Conservation (phyloP, 2,329 filamentous ascomycete species). For the Xylaria multiplex region DNA sequence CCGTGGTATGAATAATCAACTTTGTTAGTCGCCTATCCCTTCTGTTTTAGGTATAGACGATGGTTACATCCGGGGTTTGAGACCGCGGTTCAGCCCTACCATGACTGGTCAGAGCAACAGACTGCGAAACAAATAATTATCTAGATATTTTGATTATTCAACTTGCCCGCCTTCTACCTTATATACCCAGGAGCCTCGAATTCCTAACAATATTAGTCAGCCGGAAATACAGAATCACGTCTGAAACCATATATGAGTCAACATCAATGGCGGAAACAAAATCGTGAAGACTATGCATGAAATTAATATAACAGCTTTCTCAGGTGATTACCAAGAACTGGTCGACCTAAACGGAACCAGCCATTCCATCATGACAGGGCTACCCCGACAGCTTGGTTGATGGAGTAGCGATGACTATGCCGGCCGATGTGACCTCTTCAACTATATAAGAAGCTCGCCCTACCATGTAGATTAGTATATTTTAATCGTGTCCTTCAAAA, state of each 20-base stretch:
- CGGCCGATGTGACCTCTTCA: background rate
- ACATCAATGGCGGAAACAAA: background rate
- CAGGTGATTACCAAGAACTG: background rate
- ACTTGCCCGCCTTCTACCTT: background rate
- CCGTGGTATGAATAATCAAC: background rate
- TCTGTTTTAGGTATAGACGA: background rate
- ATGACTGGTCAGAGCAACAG: background rate
- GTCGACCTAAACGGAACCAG: background rate
- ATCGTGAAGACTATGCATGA: background rate
- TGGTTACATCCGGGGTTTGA: slow-evolving; percentile 11
- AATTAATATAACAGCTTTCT: background rate
- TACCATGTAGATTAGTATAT: background rate
- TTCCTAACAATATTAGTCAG: background rate
- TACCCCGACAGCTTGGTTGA: background rate
- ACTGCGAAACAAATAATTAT: background rate
- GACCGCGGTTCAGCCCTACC: background rate
- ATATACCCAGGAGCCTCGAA: background rate
- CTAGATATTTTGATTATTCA: slow-evolving; percentile 12
- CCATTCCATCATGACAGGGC: background rate
- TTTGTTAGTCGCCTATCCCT: background rate
- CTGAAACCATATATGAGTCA: background rate
- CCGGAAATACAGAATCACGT: background rate
- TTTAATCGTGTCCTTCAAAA: background rate
- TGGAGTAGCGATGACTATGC: background rate
- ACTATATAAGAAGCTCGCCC: background rate